These are phyloP conservation scores for Ogataea ramenticola DNA, from an alignment of 805 yeast genomes.

Conservation along the genomic window DNA sequence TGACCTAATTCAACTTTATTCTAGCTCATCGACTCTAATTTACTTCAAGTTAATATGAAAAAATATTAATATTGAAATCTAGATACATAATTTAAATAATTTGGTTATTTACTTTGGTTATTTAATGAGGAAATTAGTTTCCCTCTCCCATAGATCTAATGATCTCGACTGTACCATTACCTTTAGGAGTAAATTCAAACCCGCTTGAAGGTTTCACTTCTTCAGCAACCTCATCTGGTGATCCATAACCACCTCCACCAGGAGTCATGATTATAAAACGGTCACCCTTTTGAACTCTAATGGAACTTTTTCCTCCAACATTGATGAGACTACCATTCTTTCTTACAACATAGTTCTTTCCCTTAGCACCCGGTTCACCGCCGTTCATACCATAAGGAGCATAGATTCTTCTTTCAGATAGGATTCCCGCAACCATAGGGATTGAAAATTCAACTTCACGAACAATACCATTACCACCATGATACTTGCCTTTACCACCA, in stretches of 20 bases:
- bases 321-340: constrained; percentile 12
- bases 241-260: constrained; percentile 29
- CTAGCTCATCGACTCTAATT: too few relatives aligned
- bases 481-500: constrained; percentile 39
- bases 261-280: constrained; percentile 20
- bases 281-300: constrained; percentile 21
- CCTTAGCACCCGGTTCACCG: constrained; percentile 35
- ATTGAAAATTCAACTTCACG: constrained; percentile 27
- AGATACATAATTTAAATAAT: too few relatives aligned
- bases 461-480: constrained; percentile 43
- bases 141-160: constrained; percentile 7
- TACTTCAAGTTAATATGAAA: too few relatives aligned
- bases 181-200: constrained; percentile 6
- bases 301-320: constrained; percentile 19
- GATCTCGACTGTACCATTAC: constrained; percentile 10
- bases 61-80: too few relatives aligned
- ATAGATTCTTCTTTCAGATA: constrained; percentile 35
- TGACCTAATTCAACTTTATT: too few relatives aligned
- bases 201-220: not conserved
- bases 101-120: too few relatives aligned
- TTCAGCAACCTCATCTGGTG: constrained; percentile 11
- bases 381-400: constrained; percentile 41
- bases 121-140: constrained; percentile 1
- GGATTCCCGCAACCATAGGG: constrained; percentile 20
- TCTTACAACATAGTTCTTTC: constrained; percentile 19